phyloP scores from a whole-genome alignment of 2,329 filamentous ascomycete genomes.

The Alternaria infectoria region DNA sequence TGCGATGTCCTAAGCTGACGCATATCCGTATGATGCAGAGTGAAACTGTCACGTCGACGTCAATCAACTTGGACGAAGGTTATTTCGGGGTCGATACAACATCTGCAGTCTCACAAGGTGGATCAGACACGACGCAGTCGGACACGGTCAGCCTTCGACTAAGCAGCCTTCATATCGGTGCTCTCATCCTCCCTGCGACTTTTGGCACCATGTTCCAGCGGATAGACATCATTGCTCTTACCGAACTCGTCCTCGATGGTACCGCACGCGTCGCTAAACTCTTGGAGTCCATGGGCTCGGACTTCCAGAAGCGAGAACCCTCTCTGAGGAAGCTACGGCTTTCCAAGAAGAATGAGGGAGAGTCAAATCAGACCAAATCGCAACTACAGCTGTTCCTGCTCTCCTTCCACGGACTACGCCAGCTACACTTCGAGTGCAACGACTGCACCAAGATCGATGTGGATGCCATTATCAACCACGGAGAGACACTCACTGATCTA shows the following conservation, averaged over 20 bases:
- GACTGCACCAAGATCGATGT: not conserved
- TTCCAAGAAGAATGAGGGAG: fast-evolving
- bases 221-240: not conserved
- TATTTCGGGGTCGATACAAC: not conserved
- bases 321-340: not conserved
- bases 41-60: not conserved
- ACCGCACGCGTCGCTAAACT: not conserved
- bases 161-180: not conserved
- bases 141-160: not conserved
- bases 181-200: not conserved
- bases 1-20: not conserved
- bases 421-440: not conserved
- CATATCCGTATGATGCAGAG: not conserved
- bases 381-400: not conserved
- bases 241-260: not conserved
- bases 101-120: not conserved
- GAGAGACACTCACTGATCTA: not conserved
- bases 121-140: not conserved
- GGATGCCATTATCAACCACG: not conserved
- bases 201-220: not conserved
- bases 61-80: not conserved
- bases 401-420: not conserved
- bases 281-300: not conserved
- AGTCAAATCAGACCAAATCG: fast-evolving
- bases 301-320: not conserved